Evolutionary conservation across 805 yeast species (phyloP), one percentile per base, ranked within the genome.

Genomic region (Maudiozyma barnettii): DNA sequence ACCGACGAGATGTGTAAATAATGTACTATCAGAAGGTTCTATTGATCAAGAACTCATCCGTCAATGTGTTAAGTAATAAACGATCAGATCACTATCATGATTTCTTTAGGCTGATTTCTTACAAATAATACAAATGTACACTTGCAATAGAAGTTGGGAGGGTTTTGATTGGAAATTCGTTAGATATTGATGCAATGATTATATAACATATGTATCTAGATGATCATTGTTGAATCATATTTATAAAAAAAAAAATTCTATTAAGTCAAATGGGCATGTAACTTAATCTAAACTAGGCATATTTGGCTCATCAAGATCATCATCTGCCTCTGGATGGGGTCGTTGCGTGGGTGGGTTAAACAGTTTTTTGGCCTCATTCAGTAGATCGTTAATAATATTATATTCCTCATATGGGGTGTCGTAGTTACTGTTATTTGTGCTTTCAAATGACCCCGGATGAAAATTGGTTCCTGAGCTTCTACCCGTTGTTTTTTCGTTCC

Each of bases 301-400:
- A 31, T 31, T 31, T 31, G 36, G 36, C 16, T 13, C 16, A 14
- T 23, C 26, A 5, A 23, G 26, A 23, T 23, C 26, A 23, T 23
- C 26, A 8, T 31, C 36, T 13, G 8, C n/a, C 4, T 13, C 4
- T 31, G 14, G 7, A 13, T 31, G 36, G 5, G 36, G 36, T 31
- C 16, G 14, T 31, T 13, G 7, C 14, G 7, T 18, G 7, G 39
- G 39, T 20, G 39, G 39, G 5, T 37, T 37, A 9, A 37, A 37
- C 18, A 45, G 39, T 18, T 30, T 39, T n/a, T 45, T 45, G 8
- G 43, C 16, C 18, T 45, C 43, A n/a, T 40, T 33, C 14, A 45
- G 6, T 3, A 45, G 13, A 23, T 45, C 44, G 18, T 45, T 36
- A 3, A 45, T 31, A 20, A 45, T 29, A 19, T 40, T 41, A 22